These are phyloP conservation scores for Magnolia changhungtana DNA, from an alignment of 164 flowering plant species.

Conservation along the genomic window DNA sequence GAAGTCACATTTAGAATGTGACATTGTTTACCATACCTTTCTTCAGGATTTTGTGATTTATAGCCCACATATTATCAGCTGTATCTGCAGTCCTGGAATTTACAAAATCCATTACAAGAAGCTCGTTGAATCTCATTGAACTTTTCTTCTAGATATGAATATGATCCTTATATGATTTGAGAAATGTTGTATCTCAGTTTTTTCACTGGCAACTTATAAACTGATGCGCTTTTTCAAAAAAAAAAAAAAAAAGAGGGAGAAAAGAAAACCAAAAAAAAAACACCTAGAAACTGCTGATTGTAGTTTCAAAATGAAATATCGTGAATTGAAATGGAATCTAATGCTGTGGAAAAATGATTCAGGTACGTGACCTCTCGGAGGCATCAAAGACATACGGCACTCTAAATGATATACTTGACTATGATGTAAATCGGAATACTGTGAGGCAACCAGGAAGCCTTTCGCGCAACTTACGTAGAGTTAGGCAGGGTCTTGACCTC, in stretches of 20 bases:
- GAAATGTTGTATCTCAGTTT: neutral
- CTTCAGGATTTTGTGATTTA: no score
- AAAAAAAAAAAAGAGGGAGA: no score
- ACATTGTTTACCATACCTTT: no score
- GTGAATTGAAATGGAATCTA: neutral
- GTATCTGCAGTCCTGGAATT: no score
- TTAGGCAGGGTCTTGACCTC: slow-evolving; percentile 91
- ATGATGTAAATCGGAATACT: slow-evolving; percentile 48
- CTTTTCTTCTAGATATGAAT: neutral
- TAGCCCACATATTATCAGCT: no score
- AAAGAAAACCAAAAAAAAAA: no score
- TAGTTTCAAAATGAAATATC: neutral
- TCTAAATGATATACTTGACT: slow-evolving; percentile 49
- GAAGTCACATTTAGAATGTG: no score
- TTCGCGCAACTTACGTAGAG: slow-evolving; percentile 77
- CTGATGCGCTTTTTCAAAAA: neutral
- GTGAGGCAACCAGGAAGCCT: slow-evolving; percentile 72
- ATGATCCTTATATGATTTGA: neutral
- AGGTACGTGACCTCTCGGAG: slow-evolving; percentile 59
- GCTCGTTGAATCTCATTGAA: neutral
- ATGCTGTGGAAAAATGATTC: slow-evolving; percentile 15
- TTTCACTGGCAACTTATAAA: neutral
- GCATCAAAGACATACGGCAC: slow-evolving; percentile 57
- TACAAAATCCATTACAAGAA: neutral
- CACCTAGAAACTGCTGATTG: neutral